Conservation (phyloP, 179 eudicot genomes). For the Beta corolliflora region DNA sequence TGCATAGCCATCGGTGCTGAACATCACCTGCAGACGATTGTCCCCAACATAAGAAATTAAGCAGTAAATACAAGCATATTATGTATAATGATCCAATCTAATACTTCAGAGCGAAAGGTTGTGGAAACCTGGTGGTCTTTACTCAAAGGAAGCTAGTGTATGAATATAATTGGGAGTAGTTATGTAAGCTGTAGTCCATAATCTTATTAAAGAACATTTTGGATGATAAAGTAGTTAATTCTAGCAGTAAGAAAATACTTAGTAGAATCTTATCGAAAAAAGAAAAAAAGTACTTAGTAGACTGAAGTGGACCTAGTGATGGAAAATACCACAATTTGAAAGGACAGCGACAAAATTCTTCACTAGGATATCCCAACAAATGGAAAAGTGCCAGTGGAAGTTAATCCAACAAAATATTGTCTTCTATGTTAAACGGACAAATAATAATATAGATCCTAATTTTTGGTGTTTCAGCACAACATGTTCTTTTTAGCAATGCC, state of each 20-base stretch:
- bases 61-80: background rate
- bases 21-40: conserved; percentile 79
- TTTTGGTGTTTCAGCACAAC: background rate
- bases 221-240: background rate
- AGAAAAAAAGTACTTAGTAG: background rate
- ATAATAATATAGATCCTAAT: background rate
- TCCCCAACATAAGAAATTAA: conserved; percentile 17
- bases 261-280: background rate
- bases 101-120: no score
- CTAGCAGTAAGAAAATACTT: background rate
- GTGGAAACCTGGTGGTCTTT: no score
- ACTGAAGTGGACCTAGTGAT: background rate
- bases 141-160: background rate
- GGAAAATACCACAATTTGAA: background rate
- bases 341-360: background rate
- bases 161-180: background rate
- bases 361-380: background rate
- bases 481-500: background rate
- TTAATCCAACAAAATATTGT: background rate
- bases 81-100: background rate
- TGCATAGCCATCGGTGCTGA: conserved; percentile 92
- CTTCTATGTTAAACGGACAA: background rate
- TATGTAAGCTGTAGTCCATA: no score
- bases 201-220: background rate
- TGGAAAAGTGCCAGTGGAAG: background rate